Evolutionary conservation across 768 basidiomycete species (phyloP).

Genomic region (Tulasnella sp.): DNA sequence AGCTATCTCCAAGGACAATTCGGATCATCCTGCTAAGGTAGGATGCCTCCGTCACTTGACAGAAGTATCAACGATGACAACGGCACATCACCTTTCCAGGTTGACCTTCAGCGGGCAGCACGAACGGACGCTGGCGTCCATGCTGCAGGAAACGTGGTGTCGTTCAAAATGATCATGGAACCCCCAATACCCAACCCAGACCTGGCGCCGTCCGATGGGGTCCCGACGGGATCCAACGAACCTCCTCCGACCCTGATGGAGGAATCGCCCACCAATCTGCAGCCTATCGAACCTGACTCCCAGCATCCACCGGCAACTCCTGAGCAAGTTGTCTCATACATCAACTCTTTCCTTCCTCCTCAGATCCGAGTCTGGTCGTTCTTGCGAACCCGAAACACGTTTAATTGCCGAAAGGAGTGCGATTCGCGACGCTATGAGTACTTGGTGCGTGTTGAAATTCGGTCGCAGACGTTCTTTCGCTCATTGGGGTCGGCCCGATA

Average conservation of each 20-base stretch:
- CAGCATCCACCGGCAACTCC: not conserved
- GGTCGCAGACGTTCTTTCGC: not conserved
- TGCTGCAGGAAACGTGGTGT: constrained; percentile 91
- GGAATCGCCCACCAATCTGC: not conserved
- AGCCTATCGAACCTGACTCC: not conserved
- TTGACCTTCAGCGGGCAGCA: constrained; percentile 80
- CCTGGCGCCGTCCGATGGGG: constrained; percentile 49
- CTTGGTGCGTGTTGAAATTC: constrained; percentile 27
- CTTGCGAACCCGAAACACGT: constrained; percentile 50
- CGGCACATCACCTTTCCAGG: constrained; percentile 45
- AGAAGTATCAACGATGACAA: not conserved
- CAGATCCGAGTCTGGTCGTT: constrained; percentile 92
- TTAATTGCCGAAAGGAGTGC: constrained; percentile 42
- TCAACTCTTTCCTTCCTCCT: constrained; percentile 86
- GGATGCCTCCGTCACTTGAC: constrained; percentile 12
- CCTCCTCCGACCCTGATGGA: not conserved
- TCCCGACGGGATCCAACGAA: not conserved
- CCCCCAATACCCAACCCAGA: constrained; percentile 56
- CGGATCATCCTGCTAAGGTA: constrained; percentile 85
- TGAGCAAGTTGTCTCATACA: constrained; percentile 45
- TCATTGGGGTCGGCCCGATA: not conserved
- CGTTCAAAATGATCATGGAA: constrained; percentile 79
- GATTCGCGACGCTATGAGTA: constrained; percentile 28
- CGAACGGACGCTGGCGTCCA: constrained; percentile 97
- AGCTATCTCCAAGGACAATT: constrained; percentile 92